Base-by-base conservation (phyloP, 2,329 filamentous ascomycete species). In the Fusarium foetens region DNA sequence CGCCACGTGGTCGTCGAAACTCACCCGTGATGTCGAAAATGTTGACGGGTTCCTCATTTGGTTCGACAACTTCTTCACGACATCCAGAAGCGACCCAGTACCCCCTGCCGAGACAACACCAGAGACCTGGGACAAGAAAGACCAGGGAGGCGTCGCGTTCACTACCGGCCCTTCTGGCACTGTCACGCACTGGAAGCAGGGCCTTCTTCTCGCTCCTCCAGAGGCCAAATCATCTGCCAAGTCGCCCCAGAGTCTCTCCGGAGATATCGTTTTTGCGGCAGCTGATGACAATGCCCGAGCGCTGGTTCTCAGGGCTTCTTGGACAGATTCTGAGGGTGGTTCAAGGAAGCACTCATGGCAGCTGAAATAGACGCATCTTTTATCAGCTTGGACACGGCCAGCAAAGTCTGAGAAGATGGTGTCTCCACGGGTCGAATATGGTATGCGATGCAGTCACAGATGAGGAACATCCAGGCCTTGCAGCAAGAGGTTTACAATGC, bases 1-100 rank as follows among this genome's bases (percentile, higher is more conserved):
- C 51, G 88, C 90, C 13, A 83, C 87, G 7, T 97, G 94, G 84
- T 80, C 87, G 60, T 87, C 90, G 14, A 87, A 84, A 21, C 78
- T 96, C 10, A 86, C 85, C 3, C 83, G 87, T 48, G 88, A 92
- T 68, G 84, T 92, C 61, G 90, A 93, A 66, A 84, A 86, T 4
- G 84, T 98, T n/a, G 94, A 98, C 78, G 95, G 94, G 8, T 97
- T 94, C 81, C 86, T 94, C 19, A 88, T 97, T 74, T 98, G 95
- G 94, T 98, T 98, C 79, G 95, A 98, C 80, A 95, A 92, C 29
- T 96, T 96, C 85, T 98, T 98, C 82, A 89, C 92, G 72, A 89
- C 91, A 14, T 87, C 88, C 1, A 84, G 87, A 39, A 83, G 86
- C 39, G 83, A 86, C 35, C 82, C 85, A 27, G 83, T 89, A 51